Percentiles rank a stretch among this genome's conserved stretches.
These are phyloP conservation scores for Pseudevernia furfuracea DNA, from an alignment of 495 filamentous ascomycete genomes.

Conservation along the genomic window DNA sequence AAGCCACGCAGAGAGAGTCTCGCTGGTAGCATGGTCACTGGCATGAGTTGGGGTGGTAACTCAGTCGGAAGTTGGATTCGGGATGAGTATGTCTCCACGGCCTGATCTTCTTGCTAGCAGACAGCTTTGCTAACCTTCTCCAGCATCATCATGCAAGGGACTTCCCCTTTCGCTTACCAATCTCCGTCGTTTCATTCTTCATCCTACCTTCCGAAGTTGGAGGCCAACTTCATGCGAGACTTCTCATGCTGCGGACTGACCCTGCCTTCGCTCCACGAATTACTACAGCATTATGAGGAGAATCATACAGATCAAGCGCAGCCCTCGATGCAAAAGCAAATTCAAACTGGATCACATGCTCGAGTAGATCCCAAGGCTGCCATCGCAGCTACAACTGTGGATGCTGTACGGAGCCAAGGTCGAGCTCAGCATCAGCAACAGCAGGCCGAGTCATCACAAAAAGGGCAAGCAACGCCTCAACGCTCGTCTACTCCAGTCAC, in stretches of 20 bases:
- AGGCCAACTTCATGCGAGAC: conserved; percentile 94
- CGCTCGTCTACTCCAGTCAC: conserved; percentile 18
- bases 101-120: conserved; percentile 8
- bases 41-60: conserved; percentile 96
- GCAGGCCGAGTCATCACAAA: conserved; percentile 34
- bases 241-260: conserved; percentile 87
- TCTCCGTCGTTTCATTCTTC: conserved; percentile 95
- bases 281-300: conserved; percentile 95
- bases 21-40: conserved; percentile 78
- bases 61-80: conserved; percentile 95
- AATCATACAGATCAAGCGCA: conserved; percentile 64
- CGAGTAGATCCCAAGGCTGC: conserved; percentile 48
- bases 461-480: conserved; percentile 38
- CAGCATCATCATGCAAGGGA: conserved; percentile 94
- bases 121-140: conserved; percentile 26
- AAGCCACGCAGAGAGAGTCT: conserved; percentile 73
- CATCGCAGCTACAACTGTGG: conserved; percentile 45
- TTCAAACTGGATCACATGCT: conserved; percentile 42
- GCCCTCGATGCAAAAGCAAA: conserved; percentile 44
- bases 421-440: conserved; percentile 41
- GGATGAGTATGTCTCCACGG: conserved; percentile 80
- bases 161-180: conserved; percentile 82
- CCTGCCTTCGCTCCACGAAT: conserved; percentile 83
- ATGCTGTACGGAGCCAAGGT: conserved; percentile 45
- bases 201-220: conserved; percentile 93